Percentiles rank a stretch among this genome's conserved stretches.
These are phyloP conservation scores for Echria macrotheca DNA, from an alignment of 495 filamentous ascomycete genomes.

Conservation along the genomic window DNA sequence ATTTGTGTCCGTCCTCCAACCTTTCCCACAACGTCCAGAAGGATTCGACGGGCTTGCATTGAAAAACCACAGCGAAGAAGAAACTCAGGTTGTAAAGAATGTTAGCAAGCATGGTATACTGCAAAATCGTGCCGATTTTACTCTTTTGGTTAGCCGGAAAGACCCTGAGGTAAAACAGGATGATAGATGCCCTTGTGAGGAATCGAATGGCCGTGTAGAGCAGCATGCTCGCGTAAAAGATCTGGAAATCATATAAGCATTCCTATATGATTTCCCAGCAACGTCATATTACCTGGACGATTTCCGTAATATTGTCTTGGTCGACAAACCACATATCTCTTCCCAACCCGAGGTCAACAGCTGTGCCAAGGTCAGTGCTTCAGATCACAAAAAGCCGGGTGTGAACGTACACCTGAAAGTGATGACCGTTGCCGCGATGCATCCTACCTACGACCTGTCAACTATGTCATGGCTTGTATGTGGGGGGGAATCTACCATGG, in stretches of 20 bases:
- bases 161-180: conserved; percentile 48
- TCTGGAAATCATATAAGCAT: conserved; percentile 46
- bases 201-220: conserved; percentile 37
- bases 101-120: conserved; percentile 30
- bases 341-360: conserved; percentile 37
- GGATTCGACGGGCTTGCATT: conserved; percentile 37
- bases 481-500: conserved; percentile 12
- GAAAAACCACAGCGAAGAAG: conserved; percentile 31
- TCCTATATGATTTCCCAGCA: no score
- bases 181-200: conserved; percentile 41
- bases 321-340: no score
- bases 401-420: conserved; percentile 12
- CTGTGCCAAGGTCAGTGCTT: no score
- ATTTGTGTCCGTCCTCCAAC: conserved; percentile 18
- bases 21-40: conserved; percentile 31
- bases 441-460: conserved; percentile 8
- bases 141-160: conserved; percentile 28
- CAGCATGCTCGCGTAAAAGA: conserved; percentile 26
- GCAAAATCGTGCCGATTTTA: conserved; percentile 24
- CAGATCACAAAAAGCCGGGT: no score
- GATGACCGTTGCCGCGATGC: conserved; percentile 12
- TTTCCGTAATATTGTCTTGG: no score
- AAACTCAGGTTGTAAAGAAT: conserved; percentile 35
- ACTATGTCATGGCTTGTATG: background rate
- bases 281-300: no score